Conservation (phyloP, 805 yeast genomes). For the Maudiozyma saulgeensis region DNA sequence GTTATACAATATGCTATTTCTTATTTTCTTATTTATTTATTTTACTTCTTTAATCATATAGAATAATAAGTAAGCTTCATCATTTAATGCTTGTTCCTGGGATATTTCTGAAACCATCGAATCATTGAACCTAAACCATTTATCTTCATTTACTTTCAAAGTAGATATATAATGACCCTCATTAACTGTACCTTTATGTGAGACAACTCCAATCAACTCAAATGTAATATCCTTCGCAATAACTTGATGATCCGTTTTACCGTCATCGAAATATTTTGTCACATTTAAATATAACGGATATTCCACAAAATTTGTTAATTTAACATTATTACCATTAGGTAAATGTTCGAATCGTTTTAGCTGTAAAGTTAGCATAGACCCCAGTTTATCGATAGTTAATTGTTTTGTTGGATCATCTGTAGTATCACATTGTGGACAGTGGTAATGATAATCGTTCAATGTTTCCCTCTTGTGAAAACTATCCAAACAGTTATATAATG, state of each 20-base stretch:
- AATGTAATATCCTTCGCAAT: conserved; percentile 40
- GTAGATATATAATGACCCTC: conserved; percentile 91
- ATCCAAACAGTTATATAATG: conserved; percentile 55
- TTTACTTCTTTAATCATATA: conserved; percentile 39
- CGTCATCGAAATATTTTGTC: conserved; percentile 40
- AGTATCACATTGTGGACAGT: conserved; percentile 56
- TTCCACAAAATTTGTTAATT: conserved; percentile 64
- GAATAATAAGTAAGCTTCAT: conserved; percentile 75
- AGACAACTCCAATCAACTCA: conserved; percentile 78
- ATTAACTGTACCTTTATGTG: conserved; percentile 86
- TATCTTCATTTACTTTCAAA: conserved; percentile 59
- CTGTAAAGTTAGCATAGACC: conserved; percentile 76
- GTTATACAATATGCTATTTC: background rate
- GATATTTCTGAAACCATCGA: conserved; percentile 61
- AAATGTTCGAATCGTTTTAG: conserved; percentile 54
- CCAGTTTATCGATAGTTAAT: conserved; percentile 55
- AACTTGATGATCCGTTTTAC: conserved; percentile 4
- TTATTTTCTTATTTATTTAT: conserved; percentile 2
- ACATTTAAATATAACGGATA: conserved; percentile 70
- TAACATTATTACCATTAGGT: conserved; percentile 39
- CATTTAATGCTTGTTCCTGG: conserved; percentile 52
- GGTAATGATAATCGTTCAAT: conserved; percentile 58
- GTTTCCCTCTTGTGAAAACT: conserved; percentile 72
- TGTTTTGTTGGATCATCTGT: conserved; percentile 63
- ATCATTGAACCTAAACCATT: conserved; percentile 92